Evolutionary conservation across 139 green algal species (phyloP), one percentile per base, ranked within the genome.

Genomic region (Tetradesmus obliquus): DNA sequence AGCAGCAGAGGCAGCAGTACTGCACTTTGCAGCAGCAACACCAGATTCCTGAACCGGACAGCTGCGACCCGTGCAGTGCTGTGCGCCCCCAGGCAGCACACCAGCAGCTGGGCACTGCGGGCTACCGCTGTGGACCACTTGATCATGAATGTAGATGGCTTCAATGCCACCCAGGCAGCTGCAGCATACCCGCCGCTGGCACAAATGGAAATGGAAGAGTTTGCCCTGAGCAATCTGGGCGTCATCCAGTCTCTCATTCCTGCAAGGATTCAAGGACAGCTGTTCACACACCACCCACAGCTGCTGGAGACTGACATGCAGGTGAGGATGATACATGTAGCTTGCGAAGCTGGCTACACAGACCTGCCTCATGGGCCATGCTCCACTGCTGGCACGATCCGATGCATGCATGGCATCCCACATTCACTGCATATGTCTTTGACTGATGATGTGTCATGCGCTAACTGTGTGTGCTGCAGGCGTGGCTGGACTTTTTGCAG

Each of bases 251-350:
- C 32, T 5, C 13, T 89, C 1, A 15, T 62, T 10, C 85, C 85
- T 57, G 20, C 20, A 15, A 81, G 85, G 45, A 82, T 89, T 20
- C 62, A 69, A 2, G 85, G 62, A 2, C 45, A 62, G 24, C 45
- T 82, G 15, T 82, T 89, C 4, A 89, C 45, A 15, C 8, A n/a
- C 24, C 85, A 89, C 62, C 85, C 85, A 3, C 85, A 82, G 45
- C 85, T 89, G 62, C 62, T 89, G 45, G 62, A 66, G 85, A 51
- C 15, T 66, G 85, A 89, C 62, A 62, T 89, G 85, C 62, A 82
- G 66, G 66, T 76, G 57, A 58, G n/a, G n/a, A 19, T 45, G 32
- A 45, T 45, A 45, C 32, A 45, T 45, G 32, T 45, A 45, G 32
- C 32, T 45, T 45, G 32, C 32, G 32, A 45, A 45, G 32, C 32